Conservation (phyloP, 192 early-diverging fungal species). For the Rhizoclosmatium globosum region DNA sequence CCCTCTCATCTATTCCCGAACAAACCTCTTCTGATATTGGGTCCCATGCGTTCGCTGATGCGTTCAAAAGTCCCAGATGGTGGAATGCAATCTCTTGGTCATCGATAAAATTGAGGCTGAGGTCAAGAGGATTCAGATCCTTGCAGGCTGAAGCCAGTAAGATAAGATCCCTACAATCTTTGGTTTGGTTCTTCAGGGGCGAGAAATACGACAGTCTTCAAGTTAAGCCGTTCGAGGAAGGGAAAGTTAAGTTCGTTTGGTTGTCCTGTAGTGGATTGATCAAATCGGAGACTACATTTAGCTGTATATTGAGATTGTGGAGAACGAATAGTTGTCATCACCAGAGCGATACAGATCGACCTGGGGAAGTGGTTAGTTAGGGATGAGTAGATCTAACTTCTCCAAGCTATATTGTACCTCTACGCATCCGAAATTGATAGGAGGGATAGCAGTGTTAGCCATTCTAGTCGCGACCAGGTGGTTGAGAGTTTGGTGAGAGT, state of each 20-base stretch:
- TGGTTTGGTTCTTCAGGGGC: slow-evolving; percentile 98
- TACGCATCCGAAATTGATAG: slow-evolving; percentile 35
- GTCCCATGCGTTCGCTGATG: slow-evolving; percentile 92
- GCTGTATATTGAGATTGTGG: background rate
- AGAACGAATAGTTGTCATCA: background rate
- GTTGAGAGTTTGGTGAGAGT: too few relatives aligned
- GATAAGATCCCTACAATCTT: slow-evolving; percentile 70
- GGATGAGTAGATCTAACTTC: slow-evolving; percentile 25
- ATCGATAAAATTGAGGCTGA: slow-evolving; percentile 89
- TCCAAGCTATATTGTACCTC: background rate
- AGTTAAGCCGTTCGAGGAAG: slow-evolving; percentile 93
- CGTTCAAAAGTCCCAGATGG: slow-evolving; percentile 82
- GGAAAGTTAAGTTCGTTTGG: slow-evolving; percentile 99
- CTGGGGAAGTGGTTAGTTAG: background rate
- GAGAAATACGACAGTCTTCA: slow-evolving; percentile 94
- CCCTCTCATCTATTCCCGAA: background rate
- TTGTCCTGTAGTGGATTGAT: slow-evolving; percentile 54
- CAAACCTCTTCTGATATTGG: slow-evolving; percentile 91
- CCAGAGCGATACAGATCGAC: background rate
- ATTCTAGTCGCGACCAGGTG: background rate
- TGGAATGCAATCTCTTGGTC: slow-evolving; percentile 97
- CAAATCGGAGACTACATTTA: slow-evolving; percentile 46
- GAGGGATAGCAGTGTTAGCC: slow-evolving; percentile 35
- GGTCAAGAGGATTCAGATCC: slow-evolving; percentile 1
- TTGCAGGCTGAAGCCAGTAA: background rate